These are phyloP conservation scores for Magnaporthiopsis incrustans DNA, from an alignment of 2,329 filamentous ascomycete species.

Conservation along the genomic window DNA sequence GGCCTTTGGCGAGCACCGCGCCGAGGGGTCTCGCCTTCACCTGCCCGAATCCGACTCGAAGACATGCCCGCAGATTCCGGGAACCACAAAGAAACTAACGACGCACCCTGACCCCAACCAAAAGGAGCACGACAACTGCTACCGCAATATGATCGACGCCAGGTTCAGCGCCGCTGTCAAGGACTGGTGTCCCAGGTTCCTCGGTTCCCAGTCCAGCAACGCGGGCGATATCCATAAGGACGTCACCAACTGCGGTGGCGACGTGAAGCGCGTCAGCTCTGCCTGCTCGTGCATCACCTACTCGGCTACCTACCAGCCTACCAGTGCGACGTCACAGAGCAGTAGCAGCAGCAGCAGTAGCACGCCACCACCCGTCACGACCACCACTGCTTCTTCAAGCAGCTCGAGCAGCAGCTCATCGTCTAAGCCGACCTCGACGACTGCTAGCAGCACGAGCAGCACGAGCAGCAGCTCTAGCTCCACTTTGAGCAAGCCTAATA, in stretches of 20 bases:
- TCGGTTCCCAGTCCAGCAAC: slow-evolving; percentile 4
- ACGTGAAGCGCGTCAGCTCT: slow-evolving; percentile 16
- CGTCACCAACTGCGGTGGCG: slow-evolving; percentile 14
- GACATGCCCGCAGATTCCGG: background rate
- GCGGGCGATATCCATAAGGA: background rate
- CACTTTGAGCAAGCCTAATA: background rate
- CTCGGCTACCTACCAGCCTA: slow-evolving; percentile 2
- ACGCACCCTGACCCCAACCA: background rate
- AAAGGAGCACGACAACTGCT: slow-evolving; percentile 10
- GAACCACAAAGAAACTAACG: background rate
- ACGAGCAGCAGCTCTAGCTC: background rate
- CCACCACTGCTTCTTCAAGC: background rate
- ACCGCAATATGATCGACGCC: slow-evolving; percentile 7
- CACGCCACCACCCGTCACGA: background rate
- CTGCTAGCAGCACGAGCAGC: slow-evolving; percentile 1
- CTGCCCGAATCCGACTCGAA: background rate
- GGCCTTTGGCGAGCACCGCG: background rate
- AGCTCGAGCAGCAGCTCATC: background rate
- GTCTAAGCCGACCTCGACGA: background rate
- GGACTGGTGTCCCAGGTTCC: slow-evolving; percentile 5
- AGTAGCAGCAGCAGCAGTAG: no score
- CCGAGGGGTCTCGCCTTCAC: background rate
- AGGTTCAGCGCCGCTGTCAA: slow-evolving; percentile 1
- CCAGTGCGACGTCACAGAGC: background rate
- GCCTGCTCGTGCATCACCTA: slow-evolving; percentile 22